Percentiles rank a stretch among this genome's conserved stretches.
Conservation (phyloP, 108 stramenopile genomes). For the Cyclotella baltica region DNA sequence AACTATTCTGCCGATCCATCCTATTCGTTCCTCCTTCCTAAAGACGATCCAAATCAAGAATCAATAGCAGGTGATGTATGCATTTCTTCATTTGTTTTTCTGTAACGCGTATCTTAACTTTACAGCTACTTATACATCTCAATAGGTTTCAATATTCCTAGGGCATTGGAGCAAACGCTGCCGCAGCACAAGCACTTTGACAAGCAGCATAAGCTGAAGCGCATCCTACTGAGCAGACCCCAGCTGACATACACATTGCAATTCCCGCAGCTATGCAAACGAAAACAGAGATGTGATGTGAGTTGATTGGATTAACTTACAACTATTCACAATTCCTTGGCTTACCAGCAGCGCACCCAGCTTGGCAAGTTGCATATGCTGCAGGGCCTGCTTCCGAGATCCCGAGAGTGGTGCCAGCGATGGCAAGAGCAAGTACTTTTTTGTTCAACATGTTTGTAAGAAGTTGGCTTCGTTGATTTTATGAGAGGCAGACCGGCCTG, state of each 20-base stretch:
- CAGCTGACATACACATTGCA: constrained; percentile 10
- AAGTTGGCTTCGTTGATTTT: too few species aligned
- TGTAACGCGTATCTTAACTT: too few species aligned
- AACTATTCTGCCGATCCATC: too few species aligned
- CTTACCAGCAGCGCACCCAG: constrained; percentile 1
- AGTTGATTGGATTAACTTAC: not conserved
- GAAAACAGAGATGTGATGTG: not conserved
- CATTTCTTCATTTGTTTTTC: too few species aligned
- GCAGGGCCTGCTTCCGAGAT: not conserved
- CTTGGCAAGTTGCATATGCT: not conserved
- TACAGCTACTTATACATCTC: too few species aligned
- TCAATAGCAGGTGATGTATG: too few species aligned
- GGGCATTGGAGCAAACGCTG: not conserved
- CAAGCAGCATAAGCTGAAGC: constrained; percentile 1
- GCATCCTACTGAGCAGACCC: constrained; percentile 2
- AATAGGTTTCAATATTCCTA: too few species aligned
- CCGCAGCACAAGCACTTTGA: not conserved
- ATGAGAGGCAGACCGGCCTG: too few species aligned
- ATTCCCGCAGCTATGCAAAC: not conserved
- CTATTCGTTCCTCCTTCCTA: too few species aligned
- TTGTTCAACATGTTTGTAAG: not conserved
- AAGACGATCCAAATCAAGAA: too few species aligned
- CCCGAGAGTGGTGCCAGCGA: not conserved
- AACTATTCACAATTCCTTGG: not conserved
- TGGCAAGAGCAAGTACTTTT: not conserved